Conservation (phyloP, 2,329 filamentous ascomycete genomes). For the Microcyclospora pomicola region DNA sequence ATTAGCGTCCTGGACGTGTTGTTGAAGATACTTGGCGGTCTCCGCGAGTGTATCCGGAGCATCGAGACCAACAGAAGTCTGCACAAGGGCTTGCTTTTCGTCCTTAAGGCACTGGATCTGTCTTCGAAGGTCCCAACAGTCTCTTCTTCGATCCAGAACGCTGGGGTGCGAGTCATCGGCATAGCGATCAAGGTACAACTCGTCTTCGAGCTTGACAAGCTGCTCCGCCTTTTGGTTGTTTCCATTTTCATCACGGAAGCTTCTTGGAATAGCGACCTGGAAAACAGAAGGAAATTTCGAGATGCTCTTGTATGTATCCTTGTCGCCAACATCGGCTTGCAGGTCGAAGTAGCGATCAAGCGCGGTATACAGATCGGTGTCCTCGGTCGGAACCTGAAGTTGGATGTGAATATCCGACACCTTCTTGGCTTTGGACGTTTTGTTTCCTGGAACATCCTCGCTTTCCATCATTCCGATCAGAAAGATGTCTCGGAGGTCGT, state of each 20-base stretch:
- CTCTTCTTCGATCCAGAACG: conserved; percentile 49
- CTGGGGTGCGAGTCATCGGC: conserved; percentile 52
- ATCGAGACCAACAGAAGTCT: conserved; percentile 11
- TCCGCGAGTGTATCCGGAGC: conserved; percentile 16
- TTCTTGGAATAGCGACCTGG: conserved; percentile 78
- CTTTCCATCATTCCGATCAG: conserved; percentile 13
- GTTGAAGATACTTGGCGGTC: conserved; percentile 29
- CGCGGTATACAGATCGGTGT: conserved; percentile 63
- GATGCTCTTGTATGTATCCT: conserved; percentile 56
- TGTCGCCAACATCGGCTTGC: conserved; percentile 44
- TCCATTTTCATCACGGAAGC: conserved; percentile 50
- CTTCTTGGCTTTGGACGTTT: conserved; percentile 6
- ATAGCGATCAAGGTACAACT: conserved; percentile 78
- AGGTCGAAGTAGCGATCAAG: conserved; percentile 76
- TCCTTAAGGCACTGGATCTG: conserved; percentile 32
- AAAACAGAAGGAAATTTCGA: conserved; percentile 55
- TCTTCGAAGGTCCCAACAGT: conserved; percentile 62
- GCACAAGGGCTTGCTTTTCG: conserved; percentile 16
- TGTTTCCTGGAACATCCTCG: conserved; percentile 8
- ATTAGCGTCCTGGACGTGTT: conserved; percentile 27
- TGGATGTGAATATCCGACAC: conserved; percentile 45
- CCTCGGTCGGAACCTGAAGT: conserved; percentile 43
- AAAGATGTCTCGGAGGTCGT: conserved; percentile 31
- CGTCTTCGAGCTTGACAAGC: conserved; percentile 64
- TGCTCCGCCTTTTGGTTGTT: conserved; percentile 58